Conservation (phyloP, 1,139 yeast species). For the Pichia sp. region DNA sequence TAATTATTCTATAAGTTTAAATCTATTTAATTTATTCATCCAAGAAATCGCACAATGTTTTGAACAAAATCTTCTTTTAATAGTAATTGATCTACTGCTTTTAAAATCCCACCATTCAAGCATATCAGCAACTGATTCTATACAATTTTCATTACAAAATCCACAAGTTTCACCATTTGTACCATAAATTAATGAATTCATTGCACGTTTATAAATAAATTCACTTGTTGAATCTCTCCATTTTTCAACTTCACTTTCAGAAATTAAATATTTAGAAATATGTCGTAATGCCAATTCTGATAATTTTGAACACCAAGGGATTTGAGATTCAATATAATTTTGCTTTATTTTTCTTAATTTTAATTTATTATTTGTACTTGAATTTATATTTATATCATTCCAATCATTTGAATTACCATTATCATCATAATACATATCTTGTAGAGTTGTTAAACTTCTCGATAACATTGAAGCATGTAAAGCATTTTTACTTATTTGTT, state of each 20-base stretch:
- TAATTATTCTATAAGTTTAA: slow-evolving; percentile 2
- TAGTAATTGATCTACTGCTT: slow-evolving; percentile 36
- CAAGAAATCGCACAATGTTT: slow-evolving; percentile 36
- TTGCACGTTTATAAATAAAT: slow-evolving; percentile 34
- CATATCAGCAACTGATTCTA: slow-evolving; percentile 48
- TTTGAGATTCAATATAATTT: slow-evolving; percentile 3
- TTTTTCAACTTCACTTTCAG: slow-evolving; percentile 38
- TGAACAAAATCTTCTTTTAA: slow-evolving; percentile 42
- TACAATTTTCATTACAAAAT: slow-evolving; percentile 37
- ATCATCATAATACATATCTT: slow-evolving; percentile 18
- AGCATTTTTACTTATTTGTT: slow-evolving; percentile 19
- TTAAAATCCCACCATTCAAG: slow-evolving; percentile 59
- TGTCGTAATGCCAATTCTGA: slow-evolving; percentile 38
- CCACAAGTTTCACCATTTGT: slow-evolving; percentile 46
- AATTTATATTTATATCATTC: slow-evolving; percentile 15
- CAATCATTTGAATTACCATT: slow-evolving; percentile 12
- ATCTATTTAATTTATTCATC: slow-evolving; percentile 21
- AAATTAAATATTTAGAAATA: slow-evolving; percentile 40
- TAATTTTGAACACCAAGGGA: slow-evolving; percentile 34
- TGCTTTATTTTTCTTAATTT: slow-evolving; percentile 9
- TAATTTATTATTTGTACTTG: neutral
- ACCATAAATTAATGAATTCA: slow-evolving; percentile 40
- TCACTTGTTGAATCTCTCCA: slow-evolving; percentile 40
- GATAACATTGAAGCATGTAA: slow-evolving; percentile 23
- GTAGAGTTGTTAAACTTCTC: slow-evolving; percentile 26